Percentiles rank a stretch among this genome's conserved stretches.
Conservation (phyloP, 257 asterid species). For the Echium plantagineum region DNA sequence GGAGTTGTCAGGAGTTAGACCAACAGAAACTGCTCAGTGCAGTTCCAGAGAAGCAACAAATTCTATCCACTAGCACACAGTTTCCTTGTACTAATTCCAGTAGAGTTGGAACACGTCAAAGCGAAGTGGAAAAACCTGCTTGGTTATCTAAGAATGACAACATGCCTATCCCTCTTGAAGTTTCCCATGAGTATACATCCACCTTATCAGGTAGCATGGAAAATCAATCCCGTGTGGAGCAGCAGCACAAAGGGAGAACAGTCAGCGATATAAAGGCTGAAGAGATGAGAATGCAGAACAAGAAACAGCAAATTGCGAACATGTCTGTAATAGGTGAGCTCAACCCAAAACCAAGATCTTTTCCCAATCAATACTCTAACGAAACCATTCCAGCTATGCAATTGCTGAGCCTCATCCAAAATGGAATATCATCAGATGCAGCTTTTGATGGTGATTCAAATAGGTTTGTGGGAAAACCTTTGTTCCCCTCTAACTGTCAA, state of each 20-base stretch:
- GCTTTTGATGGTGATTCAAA: background rate
- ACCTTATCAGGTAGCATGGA: slow-evolving; percentile 16
- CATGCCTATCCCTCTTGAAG: slow-evolving; percentile 15
- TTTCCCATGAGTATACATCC: slow-evolving; percentile 18
- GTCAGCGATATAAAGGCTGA: slow-evolving; percentile 27
- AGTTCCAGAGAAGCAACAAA: slow-evolving; percentile 25
- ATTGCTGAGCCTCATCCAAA: background rate
- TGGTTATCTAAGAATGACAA: slow-evolving; percentile 11
- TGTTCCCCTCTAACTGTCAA: background rate
- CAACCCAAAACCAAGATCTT: slow-evolving; percentile 15
- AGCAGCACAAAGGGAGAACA: slow-evolving; percentile 22
- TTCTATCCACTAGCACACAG: slow-evolving; percentile 19
- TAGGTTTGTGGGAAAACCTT: background rate
- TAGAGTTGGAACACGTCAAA: slow-evolving; percentile 16
- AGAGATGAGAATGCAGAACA: slow-evolving; percentile 16
- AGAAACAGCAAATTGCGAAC: background rate
- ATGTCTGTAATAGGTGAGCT: slow-evolving; percentile 16
- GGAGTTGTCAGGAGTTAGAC: slow-evolving; percentile 14
- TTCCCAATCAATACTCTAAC: slow-evolving; percentile 2
- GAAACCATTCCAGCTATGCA: slow-evolving; percentile 5
- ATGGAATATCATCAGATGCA: slow-evolving; percentile 1
- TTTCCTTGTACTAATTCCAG: slow-evolving; percentile 25
- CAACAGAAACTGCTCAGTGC: slow-evolving; percentile 25
- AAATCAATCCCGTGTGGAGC: slow-evolving; percentile 5
- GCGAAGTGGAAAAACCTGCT: slow-evolving; percentile 13